Evolutionary conservation across 1,139 yeast genomes (phyloP).

Genomic region (Kodamaea alishanica): DNA sequence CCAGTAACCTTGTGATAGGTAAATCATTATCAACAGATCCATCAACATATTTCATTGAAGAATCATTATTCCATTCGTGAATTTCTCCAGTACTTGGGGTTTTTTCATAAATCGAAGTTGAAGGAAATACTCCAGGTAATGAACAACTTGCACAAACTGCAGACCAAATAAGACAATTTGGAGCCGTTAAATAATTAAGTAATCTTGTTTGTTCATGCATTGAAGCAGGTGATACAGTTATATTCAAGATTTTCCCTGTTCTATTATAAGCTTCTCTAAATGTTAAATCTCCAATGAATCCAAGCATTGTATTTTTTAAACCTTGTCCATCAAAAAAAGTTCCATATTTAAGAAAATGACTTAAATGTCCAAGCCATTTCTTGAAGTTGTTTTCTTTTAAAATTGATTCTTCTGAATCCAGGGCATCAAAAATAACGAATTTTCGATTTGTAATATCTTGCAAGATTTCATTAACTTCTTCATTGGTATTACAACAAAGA

Average conservation of each 20-base stretch:
- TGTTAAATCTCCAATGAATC: conserved; percentile 84
- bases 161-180: conserved; percentile 58
- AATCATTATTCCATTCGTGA: conserved; percentile 77
- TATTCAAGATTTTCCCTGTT: conserved; percentile 55
- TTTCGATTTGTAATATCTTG: conserved; percentile 52
- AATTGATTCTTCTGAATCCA: conserved; percentile 9
- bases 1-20: conserved; percentile 85
- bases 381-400: conserved; percentile 42
- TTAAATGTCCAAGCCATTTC: conserved; percentile 28
- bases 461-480: conserved; percentile 60
- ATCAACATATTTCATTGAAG: conserved; percentile 81
- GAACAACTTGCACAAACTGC: conserved; percentile 98
- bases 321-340: conserved; percentile 83
- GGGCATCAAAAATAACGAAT: conserved; percentile 63
- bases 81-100: conserved; percentile 65
- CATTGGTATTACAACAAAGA: conserved; percentile 74
- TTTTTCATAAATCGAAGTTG: conserved; percentile 81
- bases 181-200: conserved; percentile 48
- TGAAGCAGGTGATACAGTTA: conserved; percentile 56
- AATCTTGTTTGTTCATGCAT: conserved; percentile 57
- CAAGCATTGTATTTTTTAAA: conserved; percentile 67
- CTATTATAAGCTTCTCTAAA: conserved; percentile 58
- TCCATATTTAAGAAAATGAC: conserved; percentile 70
- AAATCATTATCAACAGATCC: conserved; percentile 95
- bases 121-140: conserved; percentile 85